Evolutionary conservation across 176 grass and related monocot species (phyloP), one percentile per base, ranked within the genome.

Genomic region (Oryza meridionalis): DNA sequence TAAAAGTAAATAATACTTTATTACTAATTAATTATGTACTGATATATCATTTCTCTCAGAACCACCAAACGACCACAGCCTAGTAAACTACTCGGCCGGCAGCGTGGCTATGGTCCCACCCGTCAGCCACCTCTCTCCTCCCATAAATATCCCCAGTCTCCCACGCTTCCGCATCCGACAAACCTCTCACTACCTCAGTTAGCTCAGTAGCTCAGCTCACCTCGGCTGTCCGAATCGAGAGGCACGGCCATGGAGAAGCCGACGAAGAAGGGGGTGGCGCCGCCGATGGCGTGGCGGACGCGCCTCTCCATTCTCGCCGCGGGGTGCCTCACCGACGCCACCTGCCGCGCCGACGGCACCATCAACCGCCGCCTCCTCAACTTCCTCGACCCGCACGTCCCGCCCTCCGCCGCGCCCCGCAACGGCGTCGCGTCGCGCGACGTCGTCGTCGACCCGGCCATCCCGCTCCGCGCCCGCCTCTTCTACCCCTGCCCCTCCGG

Each of bases 341-440:
- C 88, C 7, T 35, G 43, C 66, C 91, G 93, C 74, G 81, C 84
- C 14, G 77, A 99, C 71, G 91, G 93, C 65, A 86, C 84, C 81
- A 11, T 99, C 24, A 96, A 94, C 78, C 93, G 93, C 35, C 81
- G 89, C 22, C 65, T 94, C 32, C 81, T 95, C 40, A 50, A 74
- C 15, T 14, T 85, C 17, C 75, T 94, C 11, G 89, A 97, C 75
- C 29, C 42, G 5, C 8, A 71, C 33, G 64, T 87, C 32, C 6
- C 59, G 7, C 76, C 87, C 17, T 65, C 75, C 58, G 13, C 78
- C 0, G 17, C 86, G 14, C 87, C 88, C 1, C 78, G 88, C 4
- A 72, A 84, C 6, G 84, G 91, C 33, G 88, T 96, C 44, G 68
- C 90, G 26, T 76, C 91, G 10, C 35, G 50, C 4, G 84, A 96